Percentiles rank a stretch among this genome's conserved stretches.
phyloP scores from a whole-genome alignment of 2,329 filamentous ascomycete genomes.

The Aspergillus caelatus region DNA sequence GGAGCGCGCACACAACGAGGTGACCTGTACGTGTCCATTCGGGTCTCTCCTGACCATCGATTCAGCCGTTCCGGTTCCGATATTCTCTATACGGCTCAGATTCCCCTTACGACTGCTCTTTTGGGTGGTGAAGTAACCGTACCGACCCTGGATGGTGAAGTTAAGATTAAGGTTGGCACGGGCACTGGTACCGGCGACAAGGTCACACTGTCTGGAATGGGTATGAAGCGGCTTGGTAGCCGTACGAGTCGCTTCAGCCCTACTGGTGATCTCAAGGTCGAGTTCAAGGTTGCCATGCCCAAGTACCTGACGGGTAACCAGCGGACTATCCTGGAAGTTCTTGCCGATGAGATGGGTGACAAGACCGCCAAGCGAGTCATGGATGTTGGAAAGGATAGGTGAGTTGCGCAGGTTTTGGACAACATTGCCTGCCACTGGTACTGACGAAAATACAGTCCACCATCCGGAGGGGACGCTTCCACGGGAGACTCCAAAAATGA shows the following conservation, averaged over 20 bases:
- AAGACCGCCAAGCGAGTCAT: slow-evolving; percentile 90
- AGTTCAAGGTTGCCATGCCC: slow-evolving; percentile 94
- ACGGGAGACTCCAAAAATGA: slow-evolving; percentile 69
- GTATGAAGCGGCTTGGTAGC: slow-evolving; percentile 82
- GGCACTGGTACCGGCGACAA: slow-evolving; percentile 92
- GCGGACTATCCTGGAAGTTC: slow-evolving; percentile 88
- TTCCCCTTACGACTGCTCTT: slow-evolving; percentile 89
- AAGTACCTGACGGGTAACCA: slow-evolving; percentile 92
- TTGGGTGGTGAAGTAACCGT: slow-evolving; percentile 88
- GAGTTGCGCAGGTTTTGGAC: slow-evolving; percentile 36
- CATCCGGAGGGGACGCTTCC: slow-evolving; percentile 21
- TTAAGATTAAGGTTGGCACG: slow-evolving; percentile 87
- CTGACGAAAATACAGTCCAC: slow-evolving; percentile 22
- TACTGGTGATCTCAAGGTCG: slow-evolving; percentile 83
- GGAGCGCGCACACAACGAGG: slow-evolving; percentile 70
- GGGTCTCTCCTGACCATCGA: slow-evolving; percentile 84
- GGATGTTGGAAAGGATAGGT: slow-evolving; percentile 69
- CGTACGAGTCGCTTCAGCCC: slow-evolving; percentile 58
- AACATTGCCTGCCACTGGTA: not conserved
- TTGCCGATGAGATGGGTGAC: slow-evolving; percentile 94
- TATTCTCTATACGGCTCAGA: slow-evolving; percentile 86
- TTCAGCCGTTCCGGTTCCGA: slow-evolving; percentile 88
- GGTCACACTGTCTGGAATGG: slow-evolving; percentile 85
- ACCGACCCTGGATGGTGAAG: slow-evolving; percentile 86
- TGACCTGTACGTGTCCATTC: slow-evolving; percentile 88